These are phyloP conservation scores for Isabelozyma gotoi DNA, from an alignment of 805 yeast species.

Conservation along the genomic window DNA sequence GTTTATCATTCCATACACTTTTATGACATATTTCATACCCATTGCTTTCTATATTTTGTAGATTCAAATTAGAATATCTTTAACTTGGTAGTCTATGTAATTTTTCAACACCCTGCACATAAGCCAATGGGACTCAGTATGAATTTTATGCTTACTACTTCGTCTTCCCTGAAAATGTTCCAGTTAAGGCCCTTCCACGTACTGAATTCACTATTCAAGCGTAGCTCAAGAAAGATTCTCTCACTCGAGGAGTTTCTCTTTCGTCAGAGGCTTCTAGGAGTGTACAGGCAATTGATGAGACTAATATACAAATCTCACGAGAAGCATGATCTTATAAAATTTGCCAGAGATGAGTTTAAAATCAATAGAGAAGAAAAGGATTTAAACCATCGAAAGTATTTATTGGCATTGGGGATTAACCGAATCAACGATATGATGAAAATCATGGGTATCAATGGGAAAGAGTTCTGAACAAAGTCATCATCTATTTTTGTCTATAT, in stretches of 20 bases:
- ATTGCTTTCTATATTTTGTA: too few species aligned
- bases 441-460: slow-evolving; percentile 16
- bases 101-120: neutral
- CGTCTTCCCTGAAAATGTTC: neutral
- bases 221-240: slow-evolving; percentile 12
- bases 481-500: neutral
- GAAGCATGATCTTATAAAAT: slow-evolving; percentile 29
- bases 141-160: neutral
- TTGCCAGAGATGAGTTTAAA: slow-evolving; percentile 34
- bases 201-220: neutral
- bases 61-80: too few species aligned
- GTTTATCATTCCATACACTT: neutral
- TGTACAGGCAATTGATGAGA: slow-evolving; percentile 33
- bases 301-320: slow-evolving; percentile 37
- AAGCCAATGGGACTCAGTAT: neutral
- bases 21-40: neutral
- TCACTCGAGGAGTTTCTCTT: slow-evolving; percentile 42
- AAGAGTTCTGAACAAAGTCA: slow-evolving; percentile 1
- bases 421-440: slow-evolving; percentile 24
- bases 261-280: slow-evolving; percentile 30
- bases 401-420: slow-evolving; percentile 33
- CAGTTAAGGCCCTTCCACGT: neutral
- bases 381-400: slow-evolving; percentile 35
- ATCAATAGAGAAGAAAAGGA: slow-evolving; percentile 24
- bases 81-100: neutral